phyloP scores from a whole-genome alignment of 1,139 yeast genomes.

The Pneumocystis sp. region DNA sequence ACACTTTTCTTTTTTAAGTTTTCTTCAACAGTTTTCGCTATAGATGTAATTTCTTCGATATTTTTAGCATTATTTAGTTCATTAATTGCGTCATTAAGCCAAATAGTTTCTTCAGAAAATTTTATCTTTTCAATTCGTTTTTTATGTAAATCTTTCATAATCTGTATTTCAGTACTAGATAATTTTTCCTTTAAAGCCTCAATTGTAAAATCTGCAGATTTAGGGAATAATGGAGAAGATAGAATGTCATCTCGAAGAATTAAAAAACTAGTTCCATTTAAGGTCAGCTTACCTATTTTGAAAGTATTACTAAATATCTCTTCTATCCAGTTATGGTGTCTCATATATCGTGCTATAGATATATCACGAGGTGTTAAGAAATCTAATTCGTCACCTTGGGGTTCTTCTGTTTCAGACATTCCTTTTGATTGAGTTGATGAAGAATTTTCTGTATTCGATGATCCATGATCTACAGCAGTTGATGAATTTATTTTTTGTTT shows the following conservation, averaged over 20 bases:
- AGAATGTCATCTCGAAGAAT: background rate
- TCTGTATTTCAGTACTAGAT: background rate
- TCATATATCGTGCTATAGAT: slow-evolving; percentile 28
- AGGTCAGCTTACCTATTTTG: background rate
- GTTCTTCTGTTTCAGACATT: background rate
- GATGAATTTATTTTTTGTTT: background rate
- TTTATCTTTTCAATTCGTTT: background rate
- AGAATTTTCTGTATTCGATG: background rate
- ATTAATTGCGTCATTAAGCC: background rate
- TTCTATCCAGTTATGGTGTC: slow-evolving; percentile 34
- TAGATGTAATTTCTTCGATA: background rate
- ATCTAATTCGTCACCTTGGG: slow-evolving; percentile 29
- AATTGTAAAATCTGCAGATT: slow-evolving; percentile 11
- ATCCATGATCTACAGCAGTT: background rate
- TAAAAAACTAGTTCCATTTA: background rate
- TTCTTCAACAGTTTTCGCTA: background rate
- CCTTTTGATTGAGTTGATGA: background rate
- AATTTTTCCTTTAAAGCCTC: slow-evolving; percentile 16
- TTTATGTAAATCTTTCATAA: background rate
- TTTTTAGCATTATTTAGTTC: background rate
- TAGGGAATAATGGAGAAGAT: slow-evolving; percentile 21
- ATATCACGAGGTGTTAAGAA: slow-evolving; percentile 29
- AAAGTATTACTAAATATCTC: slow-evolving; percentile 20
- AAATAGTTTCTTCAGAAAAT: background rate
- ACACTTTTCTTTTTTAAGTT: background rate